Percentiles rank a stretch among this genome's conserved stretches.
Conservation (phyloP, 257 asterid genomes). For the Lavandula angustifolia region DNA sequence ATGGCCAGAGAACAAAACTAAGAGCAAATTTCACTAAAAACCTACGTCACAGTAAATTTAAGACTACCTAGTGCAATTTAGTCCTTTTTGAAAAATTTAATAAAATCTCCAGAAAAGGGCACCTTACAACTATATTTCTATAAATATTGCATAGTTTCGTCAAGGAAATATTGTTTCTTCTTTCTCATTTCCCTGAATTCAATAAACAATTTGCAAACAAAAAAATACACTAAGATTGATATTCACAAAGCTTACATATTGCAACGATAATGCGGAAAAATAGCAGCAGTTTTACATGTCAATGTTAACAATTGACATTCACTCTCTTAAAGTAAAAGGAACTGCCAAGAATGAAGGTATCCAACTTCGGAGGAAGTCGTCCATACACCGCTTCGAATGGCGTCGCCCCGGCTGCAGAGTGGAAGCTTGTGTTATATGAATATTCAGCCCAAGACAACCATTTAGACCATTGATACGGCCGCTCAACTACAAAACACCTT, state of each 20-base stretch:
- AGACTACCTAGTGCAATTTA: slow-evolving; percentile 11
- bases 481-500: too few relatives aligned
- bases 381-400: too few relatives aligned
- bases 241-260: slow-evolving; percentile 1
- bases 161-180: background rate
- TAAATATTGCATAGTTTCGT: background rate
- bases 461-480: too few relatives aligned
- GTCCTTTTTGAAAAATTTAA: slow-evolving; percentile 7
- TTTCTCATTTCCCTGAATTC: slow-evolving; percentile 10
- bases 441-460: too few relatives aligned
- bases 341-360: too few relatives aligned
- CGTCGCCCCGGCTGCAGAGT: too few relatives aligned
- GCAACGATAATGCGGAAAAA: slow-evolving; percentile 7
- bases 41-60: background rate
- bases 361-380: too few relatives aligned
- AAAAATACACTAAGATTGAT: background rate
- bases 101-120: slow-evolving; percentile 10
- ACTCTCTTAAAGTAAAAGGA: too few relatives aligned
- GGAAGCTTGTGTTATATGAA: too few relatives aligned
- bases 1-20: slow-evolving; percentile 17
- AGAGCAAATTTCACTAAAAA: background rate
- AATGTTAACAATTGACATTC: slow-evolving; percentile 1
- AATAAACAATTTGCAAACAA: background rate
- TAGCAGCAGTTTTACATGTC: background rate
- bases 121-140: background rate